Percentiles rank a stretch among this genome's conserved stretches.
These are phyloP conservation scores for Dryas octopetala DNA, from an alignment of 306 rosid species.

Conservation along the genomic window DNA sequence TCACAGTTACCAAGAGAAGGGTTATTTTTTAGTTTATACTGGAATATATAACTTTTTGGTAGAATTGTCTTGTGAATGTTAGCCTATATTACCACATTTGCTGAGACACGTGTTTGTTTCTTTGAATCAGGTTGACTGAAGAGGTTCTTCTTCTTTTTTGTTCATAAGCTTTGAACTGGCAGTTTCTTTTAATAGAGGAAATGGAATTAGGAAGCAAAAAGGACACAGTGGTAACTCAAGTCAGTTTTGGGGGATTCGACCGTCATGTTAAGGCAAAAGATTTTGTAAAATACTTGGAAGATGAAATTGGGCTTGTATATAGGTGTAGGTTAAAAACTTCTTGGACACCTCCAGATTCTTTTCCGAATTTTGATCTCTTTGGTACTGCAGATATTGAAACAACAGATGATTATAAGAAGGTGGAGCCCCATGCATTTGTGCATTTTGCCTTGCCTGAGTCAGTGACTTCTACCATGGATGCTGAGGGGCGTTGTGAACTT, in stretches of 20 bases:
- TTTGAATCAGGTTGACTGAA: not conserved
- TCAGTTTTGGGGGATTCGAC: constrained; percentile 79
- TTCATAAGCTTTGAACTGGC: not conserved
- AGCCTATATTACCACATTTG: not conserved
- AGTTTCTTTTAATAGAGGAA: constrained; percentile 8
- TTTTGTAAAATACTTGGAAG: constrained; percentile 47
- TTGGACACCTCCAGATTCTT: constrained; percentile 75
- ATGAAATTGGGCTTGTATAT: constrained; percentile 55
- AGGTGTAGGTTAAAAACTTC: constrained; percentile 83
- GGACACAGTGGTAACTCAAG: constrained; percentile 57
- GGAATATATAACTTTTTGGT: not conserved
- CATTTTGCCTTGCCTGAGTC: constrained; percentile 58
- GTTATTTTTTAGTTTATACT: not conserved
- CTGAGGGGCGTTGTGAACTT: constrained; percentile 49
- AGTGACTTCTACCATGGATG: constrained; percentile 42
- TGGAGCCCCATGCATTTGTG: constrained; percentile 83
- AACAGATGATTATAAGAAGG: constrained; percentile 45
- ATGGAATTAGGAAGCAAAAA: constrained; percentile 47
- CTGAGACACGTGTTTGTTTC: not conserved
- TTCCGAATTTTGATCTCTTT: constrained; percentile 49
- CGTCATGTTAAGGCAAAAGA: constrained; percentile 52
- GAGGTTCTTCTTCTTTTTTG: not conserved
- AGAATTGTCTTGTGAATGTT: not conserved
- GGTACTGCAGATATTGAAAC: constrained; percentile 20
- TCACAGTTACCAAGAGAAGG: not conserved